These are phyloP conservation scores for Globisporangium echinulatum DNA, from an alignment of 352 stramenopile genomes.

Conservation along the genomic window DNA sequence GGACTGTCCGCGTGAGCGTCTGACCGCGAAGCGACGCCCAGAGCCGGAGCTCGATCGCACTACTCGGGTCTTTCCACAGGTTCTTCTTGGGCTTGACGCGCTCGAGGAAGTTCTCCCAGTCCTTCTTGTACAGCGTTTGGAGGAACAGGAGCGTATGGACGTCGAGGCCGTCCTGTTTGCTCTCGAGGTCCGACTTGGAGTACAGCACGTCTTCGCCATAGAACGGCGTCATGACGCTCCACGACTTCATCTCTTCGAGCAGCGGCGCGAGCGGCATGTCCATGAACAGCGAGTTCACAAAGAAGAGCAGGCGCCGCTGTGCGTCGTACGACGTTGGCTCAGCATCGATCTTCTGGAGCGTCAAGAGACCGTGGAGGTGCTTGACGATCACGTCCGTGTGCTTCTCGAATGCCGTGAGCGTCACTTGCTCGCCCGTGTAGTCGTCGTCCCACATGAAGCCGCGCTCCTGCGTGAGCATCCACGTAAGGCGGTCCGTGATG, in stretches of 20 bases:
- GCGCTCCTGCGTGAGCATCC: slow-evolving; percentile 94
- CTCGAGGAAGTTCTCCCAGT: slow-evolving; percentile 99
- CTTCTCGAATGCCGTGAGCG: slow-evolving; percentile 77
- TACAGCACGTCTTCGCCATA: slow-evolving; percentile 98
- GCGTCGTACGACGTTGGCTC: slow-evolving; percentile 96
- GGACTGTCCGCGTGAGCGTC: slow-evolving; percentile 95
- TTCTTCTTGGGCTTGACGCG: slow-evolving; percentile 92
- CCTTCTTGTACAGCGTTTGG: slow-evolving; percentile 96
- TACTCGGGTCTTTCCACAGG: slow-evolving; percentile 84
- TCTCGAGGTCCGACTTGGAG: slow-evolving; percentile 94
- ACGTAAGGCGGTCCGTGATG: slow-evolving; percentile 93
- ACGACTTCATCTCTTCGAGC: slow-evolving; percentile 98
- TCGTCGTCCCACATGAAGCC: slow-evolving; percentile 98
- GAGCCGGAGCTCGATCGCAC: slow-evolving; percentile 88
- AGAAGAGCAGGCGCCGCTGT: slow-evolving; percentile 94
- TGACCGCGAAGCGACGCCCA: slow-evolving; percentile 98
- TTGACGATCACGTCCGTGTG: slow-evolving; percentile 72
- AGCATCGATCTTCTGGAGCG: slow-evolving; percentile 95
- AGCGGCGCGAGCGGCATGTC: slow-evolving; percentile 96
- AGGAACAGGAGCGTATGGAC: slow-evolving; percentile 86
- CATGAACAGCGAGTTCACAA: slow-evolving; percentile 99
- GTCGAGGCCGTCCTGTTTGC: slow-evolving; percentile 91
- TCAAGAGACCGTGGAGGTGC: slow-evolving; percentile 93
- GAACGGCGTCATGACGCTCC: slow-evolving; percentile 98
- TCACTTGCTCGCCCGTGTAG: slow-evolving; percentile 95